phyloP scores from a whole-genome alignment of 2,329 filamentous ascomycete species.

The Xylariaceae sp. region DNA sequence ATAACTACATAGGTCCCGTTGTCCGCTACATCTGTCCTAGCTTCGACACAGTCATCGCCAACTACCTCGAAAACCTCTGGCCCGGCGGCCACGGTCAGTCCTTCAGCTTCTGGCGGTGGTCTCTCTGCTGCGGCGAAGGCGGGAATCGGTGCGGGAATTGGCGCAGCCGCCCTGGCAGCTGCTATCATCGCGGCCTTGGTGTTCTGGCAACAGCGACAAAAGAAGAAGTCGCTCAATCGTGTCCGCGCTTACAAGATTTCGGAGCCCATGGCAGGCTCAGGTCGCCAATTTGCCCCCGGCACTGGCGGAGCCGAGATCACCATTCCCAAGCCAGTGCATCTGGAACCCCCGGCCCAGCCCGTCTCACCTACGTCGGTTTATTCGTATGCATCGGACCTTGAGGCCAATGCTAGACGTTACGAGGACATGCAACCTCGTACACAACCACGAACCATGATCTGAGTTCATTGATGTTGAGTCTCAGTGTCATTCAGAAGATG shows the following conservation, averaged over 20 bases:
- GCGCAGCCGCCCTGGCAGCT: conserved; percentile 40
- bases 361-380: conserved; percentile 23
- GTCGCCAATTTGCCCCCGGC: conserved; percentile 34
- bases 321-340: conserved; percentile 23
- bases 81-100: conserved; percentile 4
- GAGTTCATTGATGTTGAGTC: neutral
- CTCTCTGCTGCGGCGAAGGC: conserved; percentile 44
- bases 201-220: conserved; percentile 36
- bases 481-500: no score
- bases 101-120: conserved; percentile 22
- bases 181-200: conserved; percentile 39
- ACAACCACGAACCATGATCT: conserved; percentile 41
- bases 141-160: conserved; percentile 48
- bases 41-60: conserved; percentile 13
- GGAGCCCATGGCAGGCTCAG: conserved; percentile 47
- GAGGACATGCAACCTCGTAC: conserved; percentile 55
- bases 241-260: conserved; percentile 44
- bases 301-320: conserved; percentile 25
- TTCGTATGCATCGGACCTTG: conserved; percentile 37
- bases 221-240: conserved; percentile 24
- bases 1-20: neutral
- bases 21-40: conserved; percentile 7
- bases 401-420: conserved; percentile 51
- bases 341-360: conserved; percentile 13
- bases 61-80: conserved; percentile 8